Evolutionary conservation across 169 alveolate species (phyloP).

Genomic region (Plasmodium adleri): DNA sequence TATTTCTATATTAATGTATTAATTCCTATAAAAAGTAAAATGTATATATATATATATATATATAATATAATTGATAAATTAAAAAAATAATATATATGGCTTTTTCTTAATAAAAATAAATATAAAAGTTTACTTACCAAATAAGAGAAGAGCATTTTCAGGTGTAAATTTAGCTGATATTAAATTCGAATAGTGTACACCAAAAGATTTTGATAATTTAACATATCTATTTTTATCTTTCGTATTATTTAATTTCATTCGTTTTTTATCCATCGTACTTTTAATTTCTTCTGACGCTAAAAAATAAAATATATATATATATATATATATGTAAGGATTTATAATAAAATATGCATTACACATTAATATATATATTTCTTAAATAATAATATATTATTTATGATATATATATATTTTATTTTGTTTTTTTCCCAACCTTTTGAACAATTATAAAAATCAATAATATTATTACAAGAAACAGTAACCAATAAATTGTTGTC

Average conservation of each 20-base stretch:
- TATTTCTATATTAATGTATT: slow-evolving; percentile 22
- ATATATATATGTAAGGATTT: background rate
- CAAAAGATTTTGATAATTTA: slow-evolving; percentile 57
- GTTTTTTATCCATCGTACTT: slow-evolving; percentile 20
- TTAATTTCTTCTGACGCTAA: slow-evolving; percentile 49
- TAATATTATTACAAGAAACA: slow-evolving; percentile 47
- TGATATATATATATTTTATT: background rate
- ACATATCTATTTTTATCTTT: slow-evolving; percentile 33
- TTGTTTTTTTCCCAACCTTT: slow-evolving; percentile 28
- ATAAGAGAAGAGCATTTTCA: slow-evolving; percentile 61
- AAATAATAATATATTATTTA: too few species aligned
- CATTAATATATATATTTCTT: too few species aligned
- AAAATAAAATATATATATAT: background rate
- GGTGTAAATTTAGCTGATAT: slow-evolving; percentile 76
- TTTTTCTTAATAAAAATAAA: background rate
- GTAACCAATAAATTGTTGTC: slow-evolving; percentile 73
- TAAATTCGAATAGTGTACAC: slow-evolving; percentile 64
- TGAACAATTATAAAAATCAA: slow-evolving; percentile 76
- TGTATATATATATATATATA: background rate
- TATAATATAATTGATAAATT: background rate
- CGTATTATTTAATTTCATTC: slow-evolving; percentile 41
- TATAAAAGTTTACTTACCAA: slow-evolving; percentile 24
- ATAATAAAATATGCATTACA: too few species aligned
- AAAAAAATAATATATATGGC: background rate
- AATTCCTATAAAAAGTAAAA: slow-evolving; percentile 22